phyloP scores from a whole-genome alignment of 129 eudicot species.

The Lonicera japonica region DNA sequence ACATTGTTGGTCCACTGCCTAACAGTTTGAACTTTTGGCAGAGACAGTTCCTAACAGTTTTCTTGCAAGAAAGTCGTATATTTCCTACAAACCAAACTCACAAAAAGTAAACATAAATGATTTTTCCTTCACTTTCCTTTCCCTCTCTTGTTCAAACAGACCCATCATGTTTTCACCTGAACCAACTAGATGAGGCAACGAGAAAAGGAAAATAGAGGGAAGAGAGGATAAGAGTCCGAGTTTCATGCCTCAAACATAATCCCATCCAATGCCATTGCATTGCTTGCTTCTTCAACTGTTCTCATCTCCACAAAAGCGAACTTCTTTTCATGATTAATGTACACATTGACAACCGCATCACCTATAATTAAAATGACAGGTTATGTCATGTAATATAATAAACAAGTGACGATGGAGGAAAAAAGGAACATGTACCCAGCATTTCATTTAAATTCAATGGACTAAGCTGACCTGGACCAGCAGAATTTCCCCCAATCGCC shows the following conservation, averaged over 20 bases:
- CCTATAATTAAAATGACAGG: conserved; percentile 31
- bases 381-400: conserved; percentile 11
- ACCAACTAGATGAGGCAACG: background rate
- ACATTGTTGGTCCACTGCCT: too few relatives aligned
- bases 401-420: conserved; percentile 4
- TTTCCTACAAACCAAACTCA: too few relatives aligned
- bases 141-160: too few relatives aligned
- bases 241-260: conserved; percentile 70
- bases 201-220: background rate
- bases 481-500: conserved; percentile 85
- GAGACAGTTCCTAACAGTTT: too few relatives aligned
- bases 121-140: too few relatives aligned
- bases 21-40: too few relatives aligned
- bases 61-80: too few relatives aligned
- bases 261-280: conserved; percentile 84
- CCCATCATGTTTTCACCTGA: background rate
- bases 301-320: conserved; percentile 99
- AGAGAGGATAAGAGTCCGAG: background rate
- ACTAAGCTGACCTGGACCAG: conserved; percentile 67
- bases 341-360: conserved; percentile 90
- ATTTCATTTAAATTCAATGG: conserved; percentile 8
- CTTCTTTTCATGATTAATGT: conserved; percentile 91
- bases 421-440: background rate
- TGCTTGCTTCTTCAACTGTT: conserved; percentile 93
- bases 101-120: too few relatives aligned